Evolutionary conservation across 1,284 basidiomycete species (phyloP), one percentile per base, ranked within the genome.

Genomic region (Marasmius fiardii): DNA sequence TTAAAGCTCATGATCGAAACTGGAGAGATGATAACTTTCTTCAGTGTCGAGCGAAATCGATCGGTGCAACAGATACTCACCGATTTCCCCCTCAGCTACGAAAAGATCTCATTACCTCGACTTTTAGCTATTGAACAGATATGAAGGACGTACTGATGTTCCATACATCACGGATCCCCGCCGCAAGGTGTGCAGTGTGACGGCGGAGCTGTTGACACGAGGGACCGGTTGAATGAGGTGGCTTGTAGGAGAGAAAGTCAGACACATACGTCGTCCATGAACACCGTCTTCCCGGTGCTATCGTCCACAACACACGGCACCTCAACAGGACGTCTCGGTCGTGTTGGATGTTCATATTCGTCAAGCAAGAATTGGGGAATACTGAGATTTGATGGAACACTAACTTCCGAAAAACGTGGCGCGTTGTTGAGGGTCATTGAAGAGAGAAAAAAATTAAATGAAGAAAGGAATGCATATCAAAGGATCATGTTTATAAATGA

Each of bases 301-400:
- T 63, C 59, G 33, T 65, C 64, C 23, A 65, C 59, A 26, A 65
- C 55, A 48, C 64, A 65, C 1, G 64, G 64, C 43, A 52, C 60
- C 26, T 43, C 43, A 8, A 37, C 26, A 4, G 56, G 55, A 23
- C 63, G 60, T 35, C 52, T 31, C 44, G 64, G 60, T 18, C 59
- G 59, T 14, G 63, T 64, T 23, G 53, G 41, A 54, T 64, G 61
- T 3, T 18, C 21, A 41, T 26, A 54, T 21, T 53, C 37, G 52
- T 65, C 64, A 26, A 65, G 53, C 5, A 65, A 55, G 50, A 64
- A 65, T 43, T 63, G 59, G 0, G 64, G 60, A 23, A 65, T 58
- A 5, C 59, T 64, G 14, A 65, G 49, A 48, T 62, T 53, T 7
- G 56, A 52, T 5, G 61, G 61, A 7, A 60, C 51, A 35, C 51